Evolutionary conservation across 352 stramenopile species (phyloP), one percentile per base, ranked within the genome.

Genomic region (Globisporangium uncinulatum): DNA sequence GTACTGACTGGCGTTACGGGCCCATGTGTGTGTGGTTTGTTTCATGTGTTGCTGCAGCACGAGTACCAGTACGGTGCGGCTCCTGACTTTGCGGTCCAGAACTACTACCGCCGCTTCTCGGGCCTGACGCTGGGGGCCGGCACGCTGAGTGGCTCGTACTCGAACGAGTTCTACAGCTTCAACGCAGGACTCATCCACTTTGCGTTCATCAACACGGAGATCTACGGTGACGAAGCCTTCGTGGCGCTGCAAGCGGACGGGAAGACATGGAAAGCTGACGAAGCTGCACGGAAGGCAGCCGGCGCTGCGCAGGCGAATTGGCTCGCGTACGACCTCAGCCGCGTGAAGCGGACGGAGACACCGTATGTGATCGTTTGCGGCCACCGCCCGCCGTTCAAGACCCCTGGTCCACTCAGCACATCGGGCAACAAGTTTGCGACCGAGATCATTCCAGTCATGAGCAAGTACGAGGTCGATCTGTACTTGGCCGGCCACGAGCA

Each of bases 101-200:
- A 92, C 65, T 92, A 90, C 66, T 73, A 78, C 14, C 66, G 69
- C 0, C 76, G 82, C 6, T 92, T 92, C 43, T 65, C 74, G 7
- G 79, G 79, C 0, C 67, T 87, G 34, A 69, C 61, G 1, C 45
- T 71, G 15, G 82, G 82, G n/a, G 77, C 74, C 0, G 82, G 82
- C 6, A 66, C 65, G 37, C 64, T 61, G 14, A 89, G 79, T 41
- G 77, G 82, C 15, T 90, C 82, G 43, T 54, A 64, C 10, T 89
- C 78, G 21, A 87, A 83, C 54, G 74, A 88, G 36, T 92, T 89
- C 46, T 92, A 82, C 66, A 88, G 78, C 61, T 92, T 89, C 24
- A 69, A 69, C n/a, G 71, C 76, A 1, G 77, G 79, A 0, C 61
- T 74, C 14, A 62, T 90, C 13, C 82, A 92, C 49, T 92, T 92